These are phyloP conservation scores for Suillus americanus DNA, from an alignment of 768 basidiomycete species.

Conservation along the genomic window DNA sequence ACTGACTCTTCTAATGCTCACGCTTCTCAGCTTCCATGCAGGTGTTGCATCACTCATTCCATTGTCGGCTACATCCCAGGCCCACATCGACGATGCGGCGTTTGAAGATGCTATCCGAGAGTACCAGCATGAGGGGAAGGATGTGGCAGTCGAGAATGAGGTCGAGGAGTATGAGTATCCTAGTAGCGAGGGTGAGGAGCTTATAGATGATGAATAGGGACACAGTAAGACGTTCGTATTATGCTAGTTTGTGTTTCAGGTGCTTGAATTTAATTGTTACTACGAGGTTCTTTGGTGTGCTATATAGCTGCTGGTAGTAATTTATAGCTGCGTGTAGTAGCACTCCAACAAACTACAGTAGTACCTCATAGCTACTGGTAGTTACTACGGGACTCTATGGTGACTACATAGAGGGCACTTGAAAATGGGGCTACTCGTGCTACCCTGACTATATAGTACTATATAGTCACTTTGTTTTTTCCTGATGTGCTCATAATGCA, in stretches of 20 bases:
- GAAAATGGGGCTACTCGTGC: not conserved
- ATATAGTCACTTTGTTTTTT: too few species aligned
- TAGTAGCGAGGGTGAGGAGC: not conserved
- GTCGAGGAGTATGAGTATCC: not conserved
- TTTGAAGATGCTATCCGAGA: not conserved
- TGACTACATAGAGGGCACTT: too few species aligned
- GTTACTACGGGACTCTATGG: not conserved
- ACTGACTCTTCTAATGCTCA: not conserved
- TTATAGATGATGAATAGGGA: not conserved
- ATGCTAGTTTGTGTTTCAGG: not conserved
- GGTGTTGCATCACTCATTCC: not conserved
- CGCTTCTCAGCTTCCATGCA: not conserved
- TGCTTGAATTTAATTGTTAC: not conserved
- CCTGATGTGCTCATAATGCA: too few species aligned
- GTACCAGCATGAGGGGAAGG: not conserved
- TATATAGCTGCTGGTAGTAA: not conserved
- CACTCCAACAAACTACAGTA: not conserved
- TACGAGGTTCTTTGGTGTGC: not conserved
- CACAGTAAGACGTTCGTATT: not conserved
- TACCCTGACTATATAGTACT: not conserved
- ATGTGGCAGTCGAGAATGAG: not conserved
- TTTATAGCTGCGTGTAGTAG: not conserved
- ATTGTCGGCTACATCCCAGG: not conserved
- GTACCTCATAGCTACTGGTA: not conserved
- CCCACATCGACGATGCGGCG: not conserved